These are phyloP conservation scores for Panaeolus papilionaceus DNA, from an alignment of 768 basidiomycete species.

Conservation along the genomic window DNA sequence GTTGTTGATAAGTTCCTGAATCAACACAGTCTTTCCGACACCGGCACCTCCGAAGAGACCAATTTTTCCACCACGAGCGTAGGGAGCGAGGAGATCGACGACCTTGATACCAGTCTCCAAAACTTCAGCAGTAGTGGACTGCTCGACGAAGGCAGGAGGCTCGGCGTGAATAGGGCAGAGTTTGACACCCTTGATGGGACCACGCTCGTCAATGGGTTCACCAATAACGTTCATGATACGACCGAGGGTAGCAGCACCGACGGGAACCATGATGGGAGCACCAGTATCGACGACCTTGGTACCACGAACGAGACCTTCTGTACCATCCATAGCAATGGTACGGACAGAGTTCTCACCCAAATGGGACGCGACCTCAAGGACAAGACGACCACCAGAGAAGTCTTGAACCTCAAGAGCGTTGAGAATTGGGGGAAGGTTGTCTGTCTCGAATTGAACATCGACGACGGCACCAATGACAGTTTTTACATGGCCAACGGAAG, in stretches of 20 bases:
- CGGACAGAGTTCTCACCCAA: conserved; percentile 99
- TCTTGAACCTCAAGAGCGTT: conserved; percentile 98
- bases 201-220: conserved; percentile 99
- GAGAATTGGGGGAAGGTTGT: conserved; percentile 95
- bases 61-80: conserved; percentile 99
- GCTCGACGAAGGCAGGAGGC: conserved; percentile 96
- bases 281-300: conserved; percentile 98
- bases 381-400: conserved; percentile 94
- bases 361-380: conserved; percentile 98
- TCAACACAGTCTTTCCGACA: conserved; percentile 99
- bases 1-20: conserved; percentile 99
- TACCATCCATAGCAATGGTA: conserved; percentile 99
- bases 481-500: conserved; percentile 81
- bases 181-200: conserved; percentile 96
- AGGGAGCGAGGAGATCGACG: conserved; percentile 98
- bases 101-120: conserved; percentile 99
- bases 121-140: conserved; percentile 98
- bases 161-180: conserved; percentile 95
- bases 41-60: conserved; percentile 99
- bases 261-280: conserved; percentile 94
- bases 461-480: conserved; percentile 99
- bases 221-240: conserved; percentile 99
- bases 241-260: conserved; percentile 92
- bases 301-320: conserved; percentile 99
- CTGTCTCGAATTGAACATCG: conserved; percentile 97